A percentile compares a stretch with the other conserved stretches of the same genome.
phyloP scores from a whole-genome alignment of 2,329 filamentous ascomycete species.

The Pestalotiopsis sp. region DNA sequence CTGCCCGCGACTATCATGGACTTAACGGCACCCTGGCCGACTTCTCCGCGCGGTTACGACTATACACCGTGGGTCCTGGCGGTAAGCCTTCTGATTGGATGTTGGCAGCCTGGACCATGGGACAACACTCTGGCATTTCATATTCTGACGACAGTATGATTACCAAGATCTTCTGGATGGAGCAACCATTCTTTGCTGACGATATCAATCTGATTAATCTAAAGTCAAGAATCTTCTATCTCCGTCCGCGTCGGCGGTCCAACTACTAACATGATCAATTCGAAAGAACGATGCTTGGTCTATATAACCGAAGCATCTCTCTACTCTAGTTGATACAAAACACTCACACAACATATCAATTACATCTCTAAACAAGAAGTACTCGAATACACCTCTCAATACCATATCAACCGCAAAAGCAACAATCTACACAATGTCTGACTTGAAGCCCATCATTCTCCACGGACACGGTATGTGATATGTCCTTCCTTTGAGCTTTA shows the following conservation, averaged over 20 bases:
- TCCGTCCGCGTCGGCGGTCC: background rate
- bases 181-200: background rate
- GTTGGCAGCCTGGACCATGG: background rate
- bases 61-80: slow-evolving; percentile 7
- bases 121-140: background rate
- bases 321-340: background rate
- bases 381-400: background rate
- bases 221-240: background rate
- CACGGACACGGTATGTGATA: slow-evolving; percentile 22
- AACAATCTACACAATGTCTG: slow-evolving; percentile 2
- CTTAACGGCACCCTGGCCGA: background rate
- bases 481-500: no score
- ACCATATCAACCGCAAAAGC: background rate
- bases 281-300: background rate
- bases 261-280: background rate
- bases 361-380: background rate
- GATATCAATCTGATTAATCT: background rate
- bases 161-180: background rate
- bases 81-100: slow-evolving; percentile 6
- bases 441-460: slow-evolving; percentile 31
- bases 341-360: background rate
- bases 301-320: background rate
- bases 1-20: background rate
- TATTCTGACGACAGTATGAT: background rate
- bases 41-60: background rate